These are phyloP conservation scores for Amanita rubescens DNA, from an alignment of 768 basidiomycete genomes.

Conservation along the genomic window DNA sequence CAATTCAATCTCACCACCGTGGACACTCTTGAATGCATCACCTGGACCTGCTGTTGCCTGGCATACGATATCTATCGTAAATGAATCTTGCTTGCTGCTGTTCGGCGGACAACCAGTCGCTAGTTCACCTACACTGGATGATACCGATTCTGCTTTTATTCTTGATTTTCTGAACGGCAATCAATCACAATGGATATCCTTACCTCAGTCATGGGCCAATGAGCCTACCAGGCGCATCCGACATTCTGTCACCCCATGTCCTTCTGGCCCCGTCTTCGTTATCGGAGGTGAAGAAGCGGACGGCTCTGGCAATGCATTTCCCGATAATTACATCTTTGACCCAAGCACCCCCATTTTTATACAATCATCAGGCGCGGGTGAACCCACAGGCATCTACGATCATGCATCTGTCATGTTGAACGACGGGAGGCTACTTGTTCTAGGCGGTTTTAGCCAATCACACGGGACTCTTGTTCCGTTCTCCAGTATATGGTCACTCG, in stretches of 20 bases:
- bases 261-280: conserved; percentile 52
- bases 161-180: conserved; percentile 35
- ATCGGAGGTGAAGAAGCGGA: conserved; percentile 81
- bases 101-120: conserved; percentile 76
- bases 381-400: conserved; percentile 64
- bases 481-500: conserved; percentile 52
- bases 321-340: conserved; percentile 59
- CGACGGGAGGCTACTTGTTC: conserved; percentile 61
- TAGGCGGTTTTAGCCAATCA: conserved; percentile 64
- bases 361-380: conserved; percentile 42
- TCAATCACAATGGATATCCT: conserved; percentile 37
- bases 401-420: conserved; percentile 64
- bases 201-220: conserved; percentile 46
- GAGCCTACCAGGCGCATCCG: conserved; percentile 75
- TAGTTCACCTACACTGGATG: conserved; percentile 40
- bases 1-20: conserved; percentile 54
- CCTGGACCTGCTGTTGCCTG: conserved; percentile 65
- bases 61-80: conserved; percentile 71
- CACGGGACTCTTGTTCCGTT: conserved; percentile 44
- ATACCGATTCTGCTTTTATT: conserved; percentile 56
- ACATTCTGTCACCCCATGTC: conserved; percentile 50
- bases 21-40: conserved; percentile 48
- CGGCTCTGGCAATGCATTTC: conserved; percentile 57
- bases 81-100: conserved; percentile 43
- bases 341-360: conserved; percentile 44